Percentiles rank a stretch among this genome's conserved stretches.
phyloP scores from a whole-genome alignment of 129 eudicot species.

The Apium graveolens region DNA sequence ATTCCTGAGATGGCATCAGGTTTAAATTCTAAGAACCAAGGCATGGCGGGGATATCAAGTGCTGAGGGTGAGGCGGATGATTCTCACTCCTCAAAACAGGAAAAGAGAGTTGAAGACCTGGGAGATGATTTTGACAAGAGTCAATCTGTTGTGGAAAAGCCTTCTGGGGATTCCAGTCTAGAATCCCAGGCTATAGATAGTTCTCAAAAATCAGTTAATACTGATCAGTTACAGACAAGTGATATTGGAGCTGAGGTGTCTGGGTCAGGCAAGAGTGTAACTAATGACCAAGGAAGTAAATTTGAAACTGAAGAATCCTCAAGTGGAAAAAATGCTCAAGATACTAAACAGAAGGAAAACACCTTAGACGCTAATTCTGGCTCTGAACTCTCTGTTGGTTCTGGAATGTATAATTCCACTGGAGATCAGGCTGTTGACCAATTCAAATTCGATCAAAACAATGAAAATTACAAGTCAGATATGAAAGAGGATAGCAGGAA shows the following conservation, averaged over 20 bases:
- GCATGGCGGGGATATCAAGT: slow-evolving; percentile 13
- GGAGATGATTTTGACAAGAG: slow-evolving; percentile 22
- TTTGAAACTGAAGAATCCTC: slow-evolving; percentile 20
- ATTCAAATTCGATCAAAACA: slow-evolving; percentile 20
- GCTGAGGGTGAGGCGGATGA: slow-evolving; percentile 21
- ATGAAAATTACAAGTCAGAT: slow-evolving; percentile 16
- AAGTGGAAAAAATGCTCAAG: slow-evolving; percentile 22
- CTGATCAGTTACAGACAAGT: slow-evolving; percentile 24
- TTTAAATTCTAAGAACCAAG: slow-evolving; percentile 29
- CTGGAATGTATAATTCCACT: slow-evolving; percentile 23
- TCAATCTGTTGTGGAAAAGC: slow-evolving; percentile 24
- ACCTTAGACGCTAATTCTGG: slow-evolving; percentile 24
- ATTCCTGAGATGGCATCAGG: slow-evolving; percentile 37
- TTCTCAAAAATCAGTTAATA: slow-evolving; percentile 19
- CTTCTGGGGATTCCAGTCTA: slow-evolving; percentile 20
- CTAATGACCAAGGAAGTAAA: slow-evolving; percentile 11
- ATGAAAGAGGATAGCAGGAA: slow-evolving; percentile 12
- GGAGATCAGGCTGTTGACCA: slow-evolving; percentile 27
- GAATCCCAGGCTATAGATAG: slow-evolving; percentile 27
- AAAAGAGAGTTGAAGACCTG: slow-evolving; percentile 19
- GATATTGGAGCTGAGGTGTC: slow-evolving; percentile 27
- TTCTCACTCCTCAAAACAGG: slow-evolving; percentile 26
- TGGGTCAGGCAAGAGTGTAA: slow-evolving; percentile 19
- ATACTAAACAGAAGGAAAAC: slow-evolving; percentile 23
- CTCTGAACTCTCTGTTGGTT: slow-evolving; percentile 16